Base-by-base conservation (phyloP, 2,329 filamentous ascomycete genomes). In the Exophiala oligosperma region DNA sequence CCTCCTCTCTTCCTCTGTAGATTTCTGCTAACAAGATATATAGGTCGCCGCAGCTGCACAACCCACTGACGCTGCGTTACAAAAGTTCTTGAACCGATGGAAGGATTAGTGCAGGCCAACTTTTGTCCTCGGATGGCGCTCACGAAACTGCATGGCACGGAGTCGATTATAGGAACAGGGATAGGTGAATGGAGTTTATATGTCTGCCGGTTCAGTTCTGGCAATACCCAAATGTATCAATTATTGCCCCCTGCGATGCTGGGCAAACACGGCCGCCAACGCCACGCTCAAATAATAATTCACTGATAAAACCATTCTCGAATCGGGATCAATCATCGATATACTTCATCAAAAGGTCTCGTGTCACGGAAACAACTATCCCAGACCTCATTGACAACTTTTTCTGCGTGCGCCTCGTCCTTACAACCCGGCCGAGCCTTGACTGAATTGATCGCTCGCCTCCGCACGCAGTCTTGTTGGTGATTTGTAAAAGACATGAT, bases 361-460 rank as follows among this genome's bases (percentile, higher is more conserved):
- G 93, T 97, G 75, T 99, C 94, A 52, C 84, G 79, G 73, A 96
- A 99, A 74, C 94, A 99, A 68, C 92, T 97, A 66, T 96, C 92
- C 91, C 93, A 99, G n/a, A 99, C 94, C 74, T 96, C 88, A 74
- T 97, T 94, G 57, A 99, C 91, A 26, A 95, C 87, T 76, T 89
- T 91, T 52, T 85, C 84, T 3, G 94, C 94, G 66, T 97, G 90
- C 12, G 87, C 86, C 68, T 96, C 87, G 73, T 96, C 90, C 73
- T 90, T 90, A 71, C 92, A 94, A 48, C 82, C 81, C 14, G 92
- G 91, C 61, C 94, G 81, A 35, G 84, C 86, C 77, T 86, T 83
- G 67, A 99, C 85, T 23, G 90, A 95, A 66, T 89, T 77, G 35
- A 91, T 86, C 9, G 94, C 94, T 66, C 94, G 81, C 69, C 84